Percentiles rank a stretch among this genome's conserved stretches.
Evolutionary conservation across 148 eudicot species (phyloP).

Genomic region (Cornus kousa): DNA sequence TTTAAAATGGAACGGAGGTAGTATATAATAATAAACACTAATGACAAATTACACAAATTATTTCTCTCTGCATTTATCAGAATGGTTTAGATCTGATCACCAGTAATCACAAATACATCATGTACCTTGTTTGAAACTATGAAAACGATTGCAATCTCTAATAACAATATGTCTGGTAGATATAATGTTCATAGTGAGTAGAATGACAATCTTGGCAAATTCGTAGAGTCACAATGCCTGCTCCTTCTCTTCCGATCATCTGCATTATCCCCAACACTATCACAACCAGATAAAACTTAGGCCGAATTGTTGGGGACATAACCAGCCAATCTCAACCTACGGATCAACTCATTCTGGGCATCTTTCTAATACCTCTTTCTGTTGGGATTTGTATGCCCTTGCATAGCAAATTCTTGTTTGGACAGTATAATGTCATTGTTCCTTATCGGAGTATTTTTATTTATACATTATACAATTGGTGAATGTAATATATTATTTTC

Average conservation of each 20-base stretch:
- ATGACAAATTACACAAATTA: too few species aligned
- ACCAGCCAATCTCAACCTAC: slow-evolving; percentile 28
- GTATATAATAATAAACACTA: too few species aligned
- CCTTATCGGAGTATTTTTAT: too few species aligned
- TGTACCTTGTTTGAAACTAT: slow-evolving; percentile 26
- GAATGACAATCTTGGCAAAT: slow-evolving; percentile 43
- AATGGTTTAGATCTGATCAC: too few species aligned
- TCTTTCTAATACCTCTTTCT: slow-evolving; percentile 30
- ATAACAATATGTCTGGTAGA: slow-evolving; percentile 28
- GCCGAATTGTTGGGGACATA: slow-evolving; percentile 25
- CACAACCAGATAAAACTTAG: slow-evolving; percentile 19
- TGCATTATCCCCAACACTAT: too few species aligned
- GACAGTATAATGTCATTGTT: too few species aligned
- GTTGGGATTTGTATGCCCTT: too few species aligned
- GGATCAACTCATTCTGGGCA: slow-evolving; percentile 38
- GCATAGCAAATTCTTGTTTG: too few species aligned
- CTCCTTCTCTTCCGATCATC: slow-evolving; percentile 27
- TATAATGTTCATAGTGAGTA: slow-evolving; percentile 29
- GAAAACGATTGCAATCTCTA: slow-evolving; percentile 36
- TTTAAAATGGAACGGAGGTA: too few species aligned
- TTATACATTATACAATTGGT: too few species aligned
- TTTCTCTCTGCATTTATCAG: too few species aligned
- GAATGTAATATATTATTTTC: too few species aligned
- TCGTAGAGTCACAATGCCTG: slow-evolving; percentile 33
- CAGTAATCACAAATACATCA: slow-evolving; percentile 35